Evolutionary conservation across 1,284 basidiomycete genomes (phyloP).

Genomic region (Cryptococcus sp.): DNA sequence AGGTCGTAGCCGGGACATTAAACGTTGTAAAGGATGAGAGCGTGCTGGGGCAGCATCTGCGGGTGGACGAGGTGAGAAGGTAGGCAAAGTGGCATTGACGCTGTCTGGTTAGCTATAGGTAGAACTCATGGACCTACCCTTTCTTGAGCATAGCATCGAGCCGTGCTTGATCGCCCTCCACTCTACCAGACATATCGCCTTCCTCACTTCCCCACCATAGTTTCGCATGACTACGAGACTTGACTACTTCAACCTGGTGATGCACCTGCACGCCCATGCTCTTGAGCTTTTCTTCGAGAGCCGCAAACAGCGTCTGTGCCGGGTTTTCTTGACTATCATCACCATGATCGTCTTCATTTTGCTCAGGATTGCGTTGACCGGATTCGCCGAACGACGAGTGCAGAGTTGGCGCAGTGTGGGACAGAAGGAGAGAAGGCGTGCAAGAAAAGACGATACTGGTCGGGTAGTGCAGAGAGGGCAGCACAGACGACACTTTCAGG

Average conservation of each 20-base stretch:
- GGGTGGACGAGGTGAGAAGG: constrained; percentile 10
- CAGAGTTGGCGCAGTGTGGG: constrained; percentile 33
- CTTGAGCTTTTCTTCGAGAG: constrained; percentile 23
- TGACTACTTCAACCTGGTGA: constrained; percentile 19
- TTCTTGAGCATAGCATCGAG: constrained; percentile 27
- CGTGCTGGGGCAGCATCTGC: constrained; percentile 4
- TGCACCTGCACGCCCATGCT: constrained; percentile 24
- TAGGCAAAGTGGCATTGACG: constrained; percentile 18
- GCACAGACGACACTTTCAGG: constrained; percentile 8
- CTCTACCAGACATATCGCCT: constrained; percentile 32
- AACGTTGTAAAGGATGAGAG: constrained; percentile 14
- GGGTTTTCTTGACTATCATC: constrained; percentile 6
- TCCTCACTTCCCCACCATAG: constrained; percentile 47
- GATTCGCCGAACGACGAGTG: constrained; percentile 6
- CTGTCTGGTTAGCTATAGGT: constrained; percentile 8
- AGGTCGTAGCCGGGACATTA: constrained; percentile 10
- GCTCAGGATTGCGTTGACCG: constrained; percentile 3
- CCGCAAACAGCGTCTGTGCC: constrained; percentile 14
- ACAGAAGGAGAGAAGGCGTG: constrained; percentile 67
- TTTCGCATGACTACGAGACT: constrained; percentile 22
- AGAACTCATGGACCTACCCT: constrained; percentile 22
- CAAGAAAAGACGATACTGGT: constrained; percentile 80
- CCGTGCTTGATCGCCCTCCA: constrained; percentile 30
- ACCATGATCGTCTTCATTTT: constrained; percentile 5
- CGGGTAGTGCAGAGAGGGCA: constrained; percentile 51